Conservation (phyloP, 108 stramenopile genomes). For the Licmophora abbreviata region DNA sequence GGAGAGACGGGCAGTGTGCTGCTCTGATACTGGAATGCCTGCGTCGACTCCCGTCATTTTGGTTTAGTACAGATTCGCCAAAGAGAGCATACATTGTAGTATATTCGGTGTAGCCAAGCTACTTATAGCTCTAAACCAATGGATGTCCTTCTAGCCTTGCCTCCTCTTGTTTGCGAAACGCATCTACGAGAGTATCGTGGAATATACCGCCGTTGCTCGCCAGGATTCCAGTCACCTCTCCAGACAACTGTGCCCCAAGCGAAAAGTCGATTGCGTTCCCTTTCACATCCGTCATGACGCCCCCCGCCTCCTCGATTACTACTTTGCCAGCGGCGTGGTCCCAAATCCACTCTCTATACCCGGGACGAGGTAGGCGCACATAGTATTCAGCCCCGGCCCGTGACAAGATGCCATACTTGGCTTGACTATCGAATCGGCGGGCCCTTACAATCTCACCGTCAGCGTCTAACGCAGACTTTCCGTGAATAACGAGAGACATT, state of each 20-base stretch:
- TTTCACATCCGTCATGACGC: constrained; percentile 58
- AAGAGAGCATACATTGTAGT: too few species aligned
- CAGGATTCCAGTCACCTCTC: constrained; percentile 34
- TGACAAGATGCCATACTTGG: constrained; percentile 74
- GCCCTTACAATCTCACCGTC: constrained; percentile 37
- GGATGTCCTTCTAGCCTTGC: background rate
- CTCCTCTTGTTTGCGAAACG: constrained; percentile 8
- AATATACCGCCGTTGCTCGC: constrained; percentile 35
- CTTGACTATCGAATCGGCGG: constrained; percentile 65
- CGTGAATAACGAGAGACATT: constrained; percentile 46
- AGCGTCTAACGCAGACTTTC: constrained; percentile 20
- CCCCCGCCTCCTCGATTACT: constrained; percentile 70
- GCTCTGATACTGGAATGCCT: constrained; percentile 14
- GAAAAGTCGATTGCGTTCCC: constrained; percentile 66
- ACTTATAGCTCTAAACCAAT: too few species aligned
- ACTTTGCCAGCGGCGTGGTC: constrained; percentile 73
- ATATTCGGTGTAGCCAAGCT: too few species aligned
- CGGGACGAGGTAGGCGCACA: constrained; percentile 49
- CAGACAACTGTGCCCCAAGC: constrained; percentile 41
- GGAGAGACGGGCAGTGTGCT: constrained; percentile 12
- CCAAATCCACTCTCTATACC: constrained; percentile 82
- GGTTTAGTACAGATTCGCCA: too few species aligned
- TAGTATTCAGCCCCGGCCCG: constrained; percentile 59
- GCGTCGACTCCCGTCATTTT: constrained; percentile 1
- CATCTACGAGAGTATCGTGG: constrained; percentile 39